phyloP scores from a whole-genome alignment of 805 yeast species.

The Schwanniomyces yamadae region DNA sequence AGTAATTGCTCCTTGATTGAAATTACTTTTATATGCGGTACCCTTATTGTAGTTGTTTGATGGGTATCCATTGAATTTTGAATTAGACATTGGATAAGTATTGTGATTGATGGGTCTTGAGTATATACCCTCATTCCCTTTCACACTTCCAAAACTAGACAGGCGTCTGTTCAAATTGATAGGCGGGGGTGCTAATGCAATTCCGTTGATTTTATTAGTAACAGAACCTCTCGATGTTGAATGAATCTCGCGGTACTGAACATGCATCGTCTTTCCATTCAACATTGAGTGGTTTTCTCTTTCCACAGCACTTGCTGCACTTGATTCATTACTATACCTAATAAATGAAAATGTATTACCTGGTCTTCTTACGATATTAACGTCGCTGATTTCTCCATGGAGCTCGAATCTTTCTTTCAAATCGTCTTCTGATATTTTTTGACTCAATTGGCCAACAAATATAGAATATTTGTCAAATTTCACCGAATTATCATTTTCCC shows the following conservation, averaged over 20 bases:
- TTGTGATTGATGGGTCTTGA: conserved; percentile 3
- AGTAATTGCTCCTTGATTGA: not conserved
- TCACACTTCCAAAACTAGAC: conserved; percentile 3
- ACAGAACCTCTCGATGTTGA: conserved; percentile 3
- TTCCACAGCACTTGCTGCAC: conserved; percentile 87
- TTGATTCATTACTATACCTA: conserved; percentile 57
- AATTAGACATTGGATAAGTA: conserved; percentile 8
- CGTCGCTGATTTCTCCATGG: conserved; percentile 65
- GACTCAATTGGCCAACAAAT: conserved; percentile 74
- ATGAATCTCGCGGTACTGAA: conserved; percentile 69
- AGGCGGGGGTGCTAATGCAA: conserved; percentile 79
- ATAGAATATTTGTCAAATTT: conserved; percentile 64
- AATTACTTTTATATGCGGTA: not conserved
- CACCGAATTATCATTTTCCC: conserved; percentile 3
- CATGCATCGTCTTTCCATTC: conserved; percentile 74
- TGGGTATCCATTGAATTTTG: conserved; percentile 13
- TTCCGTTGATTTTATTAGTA: conserved; percentile 11
- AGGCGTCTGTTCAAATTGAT: conserved; percentile 47
- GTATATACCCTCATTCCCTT: conserved; percentile 1
- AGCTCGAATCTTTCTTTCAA: conserved; percentile 57
- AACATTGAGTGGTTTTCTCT: conserved; percentile 79
- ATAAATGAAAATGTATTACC: conserved; percentile 70
- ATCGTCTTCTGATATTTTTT: conserved; percentile 52
- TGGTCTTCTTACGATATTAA: conserved; percentile 52
- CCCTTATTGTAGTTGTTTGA: conserved; percentile 11